Evolutionary conservation across 441 rosid species (phyloP).

Genomic region (Omphalea diandra): DNA sequence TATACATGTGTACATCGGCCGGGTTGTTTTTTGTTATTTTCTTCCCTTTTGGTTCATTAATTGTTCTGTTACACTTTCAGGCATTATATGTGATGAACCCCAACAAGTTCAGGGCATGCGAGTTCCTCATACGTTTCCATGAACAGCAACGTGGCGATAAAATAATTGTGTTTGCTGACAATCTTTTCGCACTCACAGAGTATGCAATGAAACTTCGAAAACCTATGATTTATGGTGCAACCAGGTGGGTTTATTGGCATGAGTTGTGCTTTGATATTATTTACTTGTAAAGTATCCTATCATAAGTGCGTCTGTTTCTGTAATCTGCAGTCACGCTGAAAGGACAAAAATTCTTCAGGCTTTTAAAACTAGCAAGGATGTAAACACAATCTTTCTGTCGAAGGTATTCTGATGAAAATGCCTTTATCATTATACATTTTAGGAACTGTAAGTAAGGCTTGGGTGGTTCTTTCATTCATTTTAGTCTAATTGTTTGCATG

Average conservation of each 20-base stretch:
- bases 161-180: slow-evolving; percentile 94
- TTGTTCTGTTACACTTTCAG: slow-evolving; percentile 43
- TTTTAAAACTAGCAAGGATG: slow-evolving; percentile 80
- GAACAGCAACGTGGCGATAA: slow-evolving; percentile 92
- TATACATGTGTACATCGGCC: background rate
- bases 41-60: slow-evolving; percentile 15
- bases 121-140: slow-evolving; percentile 88
- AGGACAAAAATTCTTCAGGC: slow-evolving; percentile 92
- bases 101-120: slow-evolving; percentile 95
- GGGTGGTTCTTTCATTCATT: background rate
- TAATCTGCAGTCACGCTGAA: slow-evolving; percentile 73
- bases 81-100: slow-evolving; percentile 99
- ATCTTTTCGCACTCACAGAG: slow-evolving; percentile 90
- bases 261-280: slow-evolving; percentile 6
- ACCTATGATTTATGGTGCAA: slow-evolving; percentile 99
- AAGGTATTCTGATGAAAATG: slow-evolving; percentile 49
- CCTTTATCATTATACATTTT: slow-evolving; percentile 1
- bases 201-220: slow-evolving; percentile 92
- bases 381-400: slow-evolving; percentile 77
- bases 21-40: background rate
- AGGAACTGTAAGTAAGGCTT: background rate
- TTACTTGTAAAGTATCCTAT: slow-evolving; percentile 6
- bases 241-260: slow-evolving; percentile 53
- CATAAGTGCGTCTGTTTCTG: slow-evolving; percentile 17
- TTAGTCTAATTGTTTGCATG: background rate